Evolutionary conservation across 2,329 filamentous ascomycete genomes (phyloP).

Genomic region (Plenodomus tracheiphilus): DNA sequence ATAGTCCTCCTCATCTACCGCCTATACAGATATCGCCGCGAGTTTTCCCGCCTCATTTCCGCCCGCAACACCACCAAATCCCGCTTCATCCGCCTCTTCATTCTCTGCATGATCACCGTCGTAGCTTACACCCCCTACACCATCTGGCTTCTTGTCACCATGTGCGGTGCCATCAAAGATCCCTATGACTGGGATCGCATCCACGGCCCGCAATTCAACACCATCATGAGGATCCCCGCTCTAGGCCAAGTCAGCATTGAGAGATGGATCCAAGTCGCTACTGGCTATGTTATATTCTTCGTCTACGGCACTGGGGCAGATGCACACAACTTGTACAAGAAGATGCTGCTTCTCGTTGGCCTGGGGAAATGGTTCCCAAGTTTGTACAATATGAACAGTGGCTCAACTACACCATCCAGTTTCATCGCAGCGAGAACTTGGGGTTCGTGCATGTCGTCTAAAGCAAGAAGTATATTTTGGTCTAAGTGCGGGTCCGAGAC

Average conservation of each 20-base stretch:
- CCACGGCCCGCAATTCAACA: slow-evolving; percentile 57
- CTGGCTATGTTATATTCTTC: slow-evolving; percentile 61
- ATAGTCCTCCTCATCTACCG: slow-evolving; percentile 64
- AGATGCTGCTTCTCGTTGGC: slow-evolving; percentile 25
- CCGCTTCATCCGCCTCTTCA: slow-evolving; percentile 64
- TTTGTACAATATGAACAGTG: slow-evolving; percentile 23
- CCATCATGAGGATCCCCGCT: slow-evolving; percentile 53
- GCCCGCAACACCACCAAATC: slow-evolving; percentile 59
- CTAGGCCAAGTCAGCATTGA: slow-evolving; percentile 54
- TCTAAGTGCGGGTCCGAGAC: slow-evolving; percentile 11
- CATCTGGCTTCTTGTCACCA: slow-evolving; percentile 51
- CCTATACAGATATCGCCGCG: slow-evolving; percentile 62
- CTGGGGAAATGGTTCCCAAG: slow-evolving; percentile 37
- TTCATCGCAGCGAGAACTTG: slow-evolving; percentile 20
- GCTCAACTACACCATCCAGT: slow-evolving; percentile 15
- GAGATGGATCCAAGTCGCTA: slow-evolving; percentile 60
- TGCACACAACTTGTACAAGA: slow-evolving; percentile 47
- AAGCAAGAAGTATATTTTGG: slow-evolving; percentile 30
- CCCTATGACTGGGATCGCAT: slow-evolving; percentile 58
- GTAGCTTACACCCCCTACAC: slow-evolving; percentile 56
- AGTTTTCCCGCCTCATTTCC: slow-evolving; percentile 60
- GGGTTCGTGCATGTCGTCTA: slow-evolving; percentile 20
- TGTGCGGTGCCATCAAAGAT: slow-evolving; percentile 32
- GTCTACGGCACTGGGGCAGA: slow-evolving; percentile 68
- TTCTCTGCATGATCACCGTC: slow-evolving; percentile 58